Conservation (phyloP, 208 protist species). For the Leishmania major region DNA sequence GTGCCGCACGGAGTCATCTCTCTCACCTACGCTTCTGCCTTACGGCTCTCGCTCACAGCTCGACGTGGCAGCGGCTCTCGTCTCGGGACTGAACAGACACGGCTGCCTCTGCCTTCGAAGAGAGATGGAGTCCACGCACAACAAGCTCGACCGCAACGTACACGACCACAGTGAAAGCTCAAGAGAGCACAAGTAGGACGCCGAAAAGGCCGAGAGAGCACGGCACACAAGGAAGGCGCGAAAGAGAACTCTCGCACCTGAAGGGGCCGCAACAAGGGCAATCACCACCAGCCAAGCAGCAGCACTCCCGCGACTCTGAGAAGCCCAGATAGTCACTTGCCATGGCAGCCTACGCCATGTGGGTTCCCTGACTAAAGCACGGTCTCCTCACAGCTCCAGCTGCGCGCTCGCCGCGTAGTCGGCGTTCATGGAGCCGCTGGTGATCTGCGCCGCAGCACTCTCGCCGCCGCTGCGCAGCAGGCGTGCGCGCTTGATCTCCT, state of each 20-base stretch:
- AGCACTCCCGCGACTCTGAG: background rate
- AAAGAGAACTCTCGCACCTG: background rate
- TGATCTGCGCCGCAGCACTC: constrained; percentile 38
- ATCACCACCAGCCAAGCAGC: background rate
- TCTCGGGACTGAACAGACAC: too few relatives aligned
- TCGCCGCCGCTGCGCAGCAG: constrained; percentile 38
- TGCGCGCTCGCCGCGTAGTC: constrained; percentile 10
- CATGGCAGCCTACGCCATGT: background rate
- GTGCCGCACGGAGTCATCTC: background rate
- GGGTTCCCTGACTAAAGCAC: background rate
- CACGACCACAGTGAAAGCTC: background rate
- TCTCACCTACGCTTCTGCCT: background rate
- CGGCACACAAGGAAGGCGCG: background rate
- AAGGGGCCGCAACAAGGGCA: background rate
- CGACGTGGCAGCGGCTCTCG: too few relatives aligned
- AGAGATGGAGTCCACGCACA: background rate
- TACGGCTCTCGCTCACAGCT: background rate
- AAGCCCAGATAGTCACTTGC: background rate
- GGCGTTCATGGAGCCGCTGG: constrained; percentile 22
- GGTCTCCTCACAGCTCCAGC: constrained; percentile 18
- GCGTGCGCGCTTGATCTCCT: constrained; percentile 82
- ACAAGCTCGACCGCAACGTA: background rate
- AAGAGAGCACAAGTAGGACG: background rate
- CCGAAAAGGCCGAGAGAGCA: background rate
- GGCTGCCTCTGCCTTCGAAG: background rate